Percentiles rank a stretch among this genome's conserved stretches.
These are phyloP conservation scores for Pseudogymnoascus pannorum DNA, from an alignment of 2,329 filamentous ascomycete genomes.

Conservation along the genomic window DNA sequence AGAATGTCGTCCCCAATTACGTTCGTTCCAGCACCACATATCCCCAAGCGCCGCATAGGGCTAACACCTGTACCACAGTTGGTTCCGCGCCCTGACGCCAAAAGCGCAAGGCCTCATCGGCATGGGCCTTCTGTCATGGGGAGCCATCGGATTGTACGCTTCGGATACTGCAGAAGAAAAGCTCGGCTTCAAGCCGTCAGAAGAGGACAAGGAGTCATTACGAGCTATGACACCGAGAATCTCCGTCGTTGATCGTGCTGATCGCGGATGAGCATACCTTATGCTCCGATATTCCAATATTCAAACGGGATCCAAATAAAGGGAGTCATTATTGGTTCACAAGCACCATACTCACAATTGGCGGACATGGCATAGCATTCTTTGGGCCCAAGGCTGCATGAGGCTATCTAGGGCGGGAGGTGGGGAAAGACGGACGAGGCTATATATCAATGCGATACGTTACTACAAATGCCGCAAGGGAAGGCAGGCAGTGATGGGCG, in stretches of 20 bases:
- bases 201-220: constrained; percentile 64
- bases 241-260: constrained; percentile 53
- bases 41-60: not conserved
- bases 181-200: constrained; percentile 64
- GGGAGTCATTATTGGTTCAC: not conserved
- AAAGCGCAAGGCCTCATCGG: constrained; percentile 67
- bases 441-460: not conserved
- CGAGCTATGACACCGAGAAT: constrained; percentile 56
- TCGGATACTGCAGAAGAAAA: constrained; percentile 67
- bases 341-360: not conserved
- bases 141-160: constrained; percentile 62
- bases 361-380: not conserved
- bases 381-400: not conserved
- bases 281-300: not conserved
- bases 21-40: not conserved
- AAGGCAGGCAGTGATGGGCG: not conserved
- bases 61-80: constrained; percentile 34
- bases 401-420: not conserved
- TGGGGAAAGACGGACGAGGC: not conserved
- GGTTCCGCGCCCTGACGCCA: constrained; percentile 64
- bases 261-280: constrained; percentile 33
- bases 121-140: constrained; percentile 68
- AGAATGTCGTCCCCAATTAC: constrained; percentile 8
- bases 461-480: not conserved
- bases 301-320: not conserved